A percentile compares a stretch with the other conserved stretches of the same genome.
These are phyloP conservation scores for Solanum pinnatisectum DNA, from an alignment of 257 asterid species.

Conservation along the genomic window DNA sequence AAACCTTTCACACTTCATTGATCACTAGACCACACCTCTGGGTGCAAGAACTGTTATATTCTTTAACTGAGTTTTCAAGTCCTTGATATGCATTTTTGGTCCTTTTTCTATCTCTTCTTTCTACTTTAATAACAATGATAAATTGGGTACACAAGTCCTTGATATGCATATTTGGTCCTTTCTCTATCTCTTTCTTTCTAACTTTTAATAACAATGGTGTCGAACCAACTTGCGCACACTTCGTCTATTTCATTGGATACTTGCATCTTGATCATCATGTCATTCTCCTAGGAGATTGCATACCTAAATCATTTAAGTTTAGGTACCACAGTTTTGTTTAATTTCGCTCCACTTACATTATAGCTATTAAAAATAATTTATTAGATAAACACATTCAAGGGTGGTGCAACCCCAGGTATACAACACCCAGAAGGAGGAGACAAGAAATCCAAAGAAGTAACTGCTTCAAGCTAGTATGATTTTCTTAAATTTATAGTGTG, in stretches of 20 bases:
- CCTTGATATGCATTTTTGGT: not conserved
- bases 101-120: not conserved
- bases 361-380: not conserved
- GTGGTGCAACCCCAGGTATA: not conserved
- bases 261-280: not conserved
- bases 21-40: not conserved
- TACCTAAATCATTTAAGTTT: not conserved
- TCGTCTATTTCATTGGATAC: not conserved
- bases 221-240: not conserved
- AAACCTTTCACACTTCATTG: not conserved
- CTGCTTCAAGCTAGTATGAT: not conserved
- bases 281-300: not conserved
- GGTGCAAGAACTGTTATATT: not conserved
- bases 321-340: not conserved
- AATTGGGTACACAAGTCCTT: not conserved
- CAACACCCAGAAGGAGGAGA: not conserved
- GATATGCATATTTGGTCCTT: not conserved
- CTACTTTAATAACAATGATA: not conserved
- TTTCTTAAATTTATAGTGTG: not conserved
- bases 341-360: not conserved
- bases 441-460: not conserved
- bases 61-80: not conserved
- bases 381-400: not conserved
- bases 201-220: not conserved
- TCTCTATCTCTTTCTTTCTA: not conserved